phyloP scores from a whole-genome alignment of 2,329 filamentous ascomycete species.

The Fusarium lyarnte region DNA sequence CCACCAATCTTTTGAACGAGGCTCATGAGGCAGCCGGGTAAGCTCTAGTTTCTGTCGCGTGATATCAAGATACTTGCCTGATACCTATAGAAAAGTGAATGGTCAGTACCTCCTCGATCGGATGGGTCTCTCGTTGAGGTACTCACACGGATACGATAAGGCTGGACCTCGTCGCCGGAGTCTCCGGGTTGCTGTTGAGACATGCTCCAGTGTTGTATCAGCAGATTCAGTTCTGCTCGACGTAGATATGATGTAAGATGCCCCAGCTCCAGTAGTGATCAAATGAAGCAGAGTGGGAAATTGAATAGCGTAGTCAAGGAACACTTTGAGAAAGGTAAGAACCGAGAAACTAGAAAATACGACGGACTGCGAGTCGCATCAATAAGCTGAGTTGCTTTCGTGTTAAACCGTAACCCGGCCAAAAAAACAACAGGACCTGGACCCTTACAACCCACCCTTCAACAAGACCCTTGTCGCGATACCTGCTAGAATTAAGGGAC shows the following conservation, averaged over 20 bases:
- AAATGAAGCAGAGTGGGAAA: neutral
- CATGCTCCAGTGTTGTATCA: slow-evolving; percentile 4
- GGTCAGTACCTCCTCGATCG: slow-evolving; percentile 40
- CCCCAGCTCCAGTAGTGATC: neutral
- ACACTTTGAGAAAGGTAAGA: slow-evolving; percentile 1
- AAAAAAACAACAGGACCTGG: slow-evolving; percentile 25
- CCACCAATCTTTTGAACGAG: slow-evolving; percentile 62
- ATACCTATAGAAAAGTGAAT: slow-evolving; percentile 59
- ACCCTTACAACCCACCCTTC: slow-evolving; percentile 28
- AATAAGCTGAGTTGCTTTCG: slow-evolving; percentile 25
- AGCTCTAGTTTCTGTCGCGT: slow-evolving; percentile 74
- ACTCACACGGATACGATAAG: slow-evolving; percentile 68
- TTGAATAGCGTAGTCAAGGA: slow-evolving; percentile 5
- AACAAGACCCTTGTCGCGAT: slow-evolving; percentile 28
- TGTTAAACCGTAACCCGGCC: slow-evolving; percentile 15
- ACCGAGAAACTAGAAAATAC: slow-evolving; percentile 27
- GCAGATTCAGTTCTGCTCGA: slow-evolving; percentile 1
- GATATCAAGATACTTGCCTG: slow-evolving; percentile 72
- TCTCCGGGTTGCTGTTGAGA: slow-evolving; percentile 35
- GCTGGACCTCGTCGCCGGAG: slow-evolving; percentile 57
- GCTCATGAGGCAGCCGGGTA: slow-evolving; percentile 70
- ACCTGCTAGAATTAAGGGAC: slow-evolving; percentile 34
- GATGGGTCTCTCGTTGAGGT: neutral
- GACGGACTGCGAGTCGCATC: neutral
- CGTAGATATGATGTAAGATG: neutral